Conservation (phyloP, 768 basidiomycete genomes). For the Strobilomyces dryophilus region DNA sequence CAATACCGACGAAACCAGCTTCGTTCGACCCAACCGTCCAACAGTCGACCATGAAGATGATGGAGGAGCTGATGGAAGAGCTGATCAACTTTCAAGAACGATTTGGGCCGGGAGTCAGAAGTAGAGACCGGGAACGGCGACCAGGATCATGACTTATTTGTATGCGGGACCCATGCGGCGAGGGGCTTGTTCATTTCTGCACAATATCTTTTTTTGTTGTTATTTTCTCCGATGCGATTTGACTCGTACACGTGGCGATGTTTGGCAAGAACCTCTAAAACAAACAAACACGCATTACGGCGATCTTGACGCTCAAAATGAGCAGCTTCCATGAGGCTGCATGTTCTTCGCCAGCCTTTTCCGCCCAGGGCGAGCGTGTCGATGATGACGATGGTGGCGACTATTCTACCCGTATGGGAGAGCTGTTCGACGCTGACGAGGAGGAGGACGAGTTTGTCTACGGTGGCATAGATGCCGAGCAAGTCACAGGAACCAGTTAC, state of each 20-base stretch:
- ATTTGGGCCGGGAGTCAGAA: conserved; percentile 60
- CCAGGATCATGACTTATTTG: conserved; percentile 30
- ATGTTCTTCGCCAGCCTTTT: conserved; percentile 11
- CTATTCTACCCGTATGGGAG: conserved; percentile 25
- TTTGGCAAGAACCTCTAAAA: conserved; percentile 25
- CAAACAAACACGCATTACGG: conserved; percentile 19
- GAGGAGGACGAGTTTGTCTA: conserved; percentile 65
- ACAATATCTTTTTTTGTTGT: conserved; percentile 11
- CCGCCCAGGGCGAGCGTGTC: conserved; percentile 20
- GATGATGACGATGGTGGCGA: conserved; percentile 21
- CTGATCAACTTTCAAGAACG: conserved; percentile 84
- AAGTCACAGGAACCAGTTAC: conserved; percentile 49
- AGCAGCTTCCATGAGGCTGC: neutral
- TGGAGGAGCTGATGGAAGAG: conserved; percentile 91
- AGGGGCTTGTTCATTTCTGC: conserved; percentile 9
- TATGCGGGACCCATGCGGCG: conserved; percentile 1
- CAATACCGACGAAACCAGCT: conserved; percentile 2
- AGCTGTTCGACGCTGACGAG: conserved; percentile 37
- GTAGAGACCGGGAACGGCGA: conserved; percentile 51
- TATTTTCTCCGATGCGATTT: neutral
- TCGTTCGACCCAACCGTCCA: conserved; percentile 14
- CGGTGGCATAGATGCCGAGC: conserved; percentile 58
- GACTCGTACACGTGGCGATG: conserved; percentile 18
- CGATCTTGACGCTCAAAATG: conserved; percentile 5
- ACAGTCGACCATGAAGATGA: conserved; percentile 65